phyloP scores from a whole-genome alignment of 2,329 filamentous ascomycete genomes.

The Periglandula ipomoeae region DNA sequence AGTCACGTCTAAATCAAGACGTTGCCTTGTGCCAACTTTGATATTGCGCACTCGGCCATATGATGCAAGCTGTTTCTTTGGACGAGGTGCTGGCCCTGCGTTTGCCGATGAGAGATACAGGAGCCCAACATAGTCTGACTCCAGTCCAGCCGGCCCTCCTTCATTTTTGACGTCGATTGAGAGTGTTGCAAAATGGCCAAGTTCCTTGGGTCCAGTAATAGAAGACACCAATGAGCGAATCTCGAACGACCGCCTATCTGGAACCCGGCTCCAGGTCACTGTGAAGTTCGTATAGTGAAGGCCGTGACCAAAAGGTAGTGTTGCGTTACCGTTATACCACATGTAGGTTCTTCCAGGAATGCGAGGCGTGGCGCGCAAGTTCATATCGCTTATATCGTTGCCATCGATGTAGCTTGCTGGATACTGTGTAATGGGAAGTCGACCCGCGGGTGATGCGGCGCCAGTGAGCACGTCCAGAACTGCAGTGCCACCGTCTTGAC shows the following conservation, averaged over 20 bases:
- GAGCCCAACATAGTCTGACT: constrained; percentile 12
- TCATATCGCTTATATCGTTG: constrained; percentile 47
- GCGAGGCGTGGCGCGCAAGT: constrained; percentile 34
- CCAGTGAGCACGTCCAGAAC: constrained; percentile 46
- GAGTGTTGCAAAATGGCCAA: background rate
- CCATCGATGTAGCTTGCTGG: constrained; percentile 39
- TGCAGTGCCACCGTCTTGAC: constrained; percentile 48
- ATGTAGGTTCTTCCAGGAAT: constrained; percentile 48
- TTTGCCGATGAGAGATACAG: constrained; percentile 10
- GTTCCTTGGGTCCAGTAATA: background rate
- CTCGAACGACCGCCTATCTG: background rate
- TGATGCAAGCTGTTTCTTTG: constrained; percentile 11
- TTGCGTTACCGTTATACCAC: constrained; percentile 43
- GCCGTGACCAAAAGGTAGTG: constrained; percentile 46
- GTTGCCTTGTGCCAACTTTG: constrained; percentile 5
- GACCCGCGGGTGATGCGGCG: constrained; percentile 38
- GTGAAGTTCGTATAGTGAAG: constrained; percentile 49
- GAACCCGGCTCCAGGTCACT: constrained; percentile 5
- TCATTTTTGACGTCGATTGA: background rate
- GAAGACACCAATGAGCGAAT: background rate
- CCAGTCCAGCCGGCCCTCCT: constrained; percentile 1
- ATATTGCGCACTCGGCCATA: constrained; percentile 10
- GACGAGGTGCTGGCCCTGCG: constrained; percentile 9
- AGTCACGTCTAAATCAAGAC: constrained; percentile 5
- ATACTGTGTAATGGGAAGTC: constrained; percentile 47